A percentile compares a stretch with the other conserved stretches of the same genome.
These are phyloP conservation scores for Candida gorgasii DNA, from an alignment of 805 yeast genomes.

Conservation along the genomic window DNA sequence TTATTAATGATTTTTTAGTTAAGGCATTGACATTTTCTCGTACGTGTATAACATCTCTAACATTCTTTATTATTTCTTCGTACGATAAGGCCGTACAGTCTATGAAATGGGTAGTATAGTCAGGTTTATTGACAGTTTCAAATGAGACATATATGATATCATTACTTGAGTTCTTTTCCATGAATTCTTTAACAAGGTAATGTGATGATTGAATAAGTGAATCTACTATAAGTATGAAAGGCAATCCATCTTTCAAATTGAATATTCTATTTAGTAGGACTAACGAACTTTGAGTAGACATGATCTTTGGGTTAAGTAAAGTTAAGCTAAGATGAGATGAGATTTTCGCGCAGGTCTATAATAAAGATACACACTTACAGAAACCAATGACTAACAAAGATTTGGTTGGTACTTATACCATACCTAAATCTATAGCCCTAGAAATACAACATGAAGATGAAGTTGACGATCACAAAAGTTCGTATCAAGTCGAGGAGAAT, in stretches of 20 bases:
- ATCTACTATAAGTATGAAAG: slow-evolving; percentile 71
- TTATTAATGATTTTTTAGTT: slow-evolving; percentile 15
- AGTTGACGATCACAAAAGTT: slow-evolving; percentile 17
- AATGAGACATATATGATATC: slow-evolving; percentile 61
- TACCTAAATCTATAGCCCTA: slow-evolving; percentile 28
- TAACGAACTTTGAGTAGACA: slow-evolving; percentile 36
- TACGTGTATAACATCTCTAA: background rate
- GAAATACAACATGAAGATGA: slow-evolving; percentile 26
- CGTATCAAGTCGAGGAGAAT: slow-evolving; percentile 19
- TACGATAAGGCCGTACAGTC: slow-evolving; percentile 33
- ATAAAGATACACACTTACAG: background rate
- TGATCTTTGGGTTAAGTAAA: too few species aligned
- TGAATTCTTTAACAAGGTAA: slow-evolving; percentile 58
- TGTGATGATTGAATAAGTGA: slow-evolving; percentile 67
- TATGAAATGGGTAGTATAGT: slow-evolving; percentile 48
- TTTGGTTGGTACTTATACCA: slow-evolving; percentile 31
- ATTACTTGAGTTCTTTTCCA: slow-evolving; percentile 21
- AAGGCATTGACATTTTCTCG: background rate
- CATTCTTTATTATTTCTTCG: slow-evolving; percentile 5
- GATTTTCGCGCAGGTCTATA: too few species aligned
- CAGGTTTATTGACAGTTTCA: slow-evolving; percentile 61
- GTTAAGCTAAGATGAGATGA: background rate
- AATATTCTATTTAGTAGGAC: slow-evolving; percentile 69
- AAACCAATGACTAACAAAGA: slow-evolving; percentile 15
- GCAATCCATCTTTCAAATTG: slow-evolving; percentile 69